These are phyloP conservation scores for Candida maris DNA, from an alignment of 805 yeast genomes.

Conservation along the genomic window DNA sequence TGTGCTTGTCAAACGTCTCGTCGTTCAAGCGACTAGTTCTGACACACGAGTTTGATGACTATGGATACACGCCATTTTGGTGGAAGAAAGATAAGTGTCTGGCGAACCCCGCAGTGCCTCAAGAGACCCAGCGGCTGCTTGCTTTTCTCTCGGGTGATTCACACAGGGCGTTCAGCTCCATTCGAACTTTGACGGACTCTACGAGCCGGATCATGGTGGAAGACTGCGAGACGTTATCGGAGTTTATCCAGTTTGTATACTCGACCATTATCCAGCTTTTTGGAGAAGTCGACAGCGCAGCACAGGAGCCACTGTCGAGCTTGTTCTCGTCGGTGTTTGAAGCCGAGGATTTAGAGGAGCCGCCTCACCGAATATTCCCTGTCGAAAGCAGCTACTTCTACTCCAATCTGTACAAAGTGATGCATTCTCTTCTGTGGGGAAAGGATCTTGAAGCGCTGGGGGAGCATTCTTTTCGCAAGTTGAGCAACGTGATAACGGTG, in stretches of 20 bases:
- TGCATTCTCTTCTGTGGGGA: conserved; percentile 33
- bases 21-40: conserved; percentile 31
- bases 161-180: conserved; percentile 37
- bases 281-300: conserved; percentile 11
- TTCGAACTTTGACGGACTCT: conserved; percentile 29
- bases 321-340: conserved; percentile 19
- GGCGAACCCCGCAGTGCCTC: conserved; percentile 25
- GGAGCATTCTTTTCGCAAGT: conserved; percentile 16
- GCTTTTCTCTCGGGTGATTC: conserved; percentile 36
- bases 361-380: conserved; percentile 28
- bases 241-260: conserved; percentile 24
- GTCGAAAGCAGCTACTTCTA: conserved; percentile 32
- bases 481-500: conserved; percentile 36
- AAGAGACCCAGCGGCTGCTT: conserved; percentile 38
- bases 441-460: conserved; percentile 24
- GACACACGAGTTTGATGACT: conserved; percentile 28
- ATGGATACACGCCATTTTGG: conserved; percentile 39
- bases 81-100: conserved; percentile 32
- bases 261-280: conserved; percentile 19
- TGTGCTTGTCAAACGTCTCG: conserved; percentile 37
- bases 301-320: conserved; percentile 10
- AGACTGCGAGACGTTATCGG: conserved; percentile 28
- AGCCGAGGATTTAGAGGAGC: conserved; percentile 9
- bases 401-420: conserved; percentile 30
- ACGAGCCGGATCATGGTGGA: conserved; percentile 27